phyloP scores from a whole-genome alignment of 129 eudicot species.

The Flaveria robusta region DNA sequence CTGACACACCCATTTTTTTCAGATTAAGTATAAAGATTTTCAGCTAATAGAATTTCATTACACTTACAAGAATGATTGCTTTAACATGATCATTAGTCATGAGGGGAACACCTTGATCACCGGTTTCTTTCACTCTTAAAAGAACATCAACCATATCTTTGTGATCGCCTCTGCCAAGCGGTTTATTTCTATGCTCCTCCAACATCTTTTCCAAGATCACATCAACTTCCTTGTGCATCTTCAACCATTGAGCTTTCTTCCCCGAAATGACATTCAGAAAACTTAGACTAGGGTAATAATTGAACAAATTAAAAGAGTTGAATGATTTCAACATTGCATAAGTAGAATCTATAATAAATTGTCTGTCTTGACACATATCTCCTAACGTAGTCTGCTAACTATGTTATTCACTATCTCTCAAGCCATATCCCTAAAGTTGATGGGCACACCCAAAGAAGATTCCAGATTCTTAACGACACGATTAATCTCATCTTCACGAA shows the following conservation, averaged over 20 bases:
- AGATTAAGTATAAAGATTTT: too few relatives aligned
- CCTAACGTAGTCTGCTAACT: neutral
- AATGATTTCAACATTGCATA: neutral
- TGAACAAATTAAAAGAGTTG: neutral
- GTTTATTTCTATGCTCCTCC: conserved; percentile 9
- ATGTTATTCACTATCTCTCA: neutral
- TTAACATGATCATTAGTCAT: conserved; percentile 20
- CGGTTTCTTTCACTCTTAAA: conserved; percentile 8
- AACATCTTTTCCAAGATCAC: neutral
- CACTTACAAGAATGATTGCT: conserved; percentile 14
- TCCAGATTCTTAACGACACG: neutral
- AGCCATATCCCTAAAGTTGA: neutral
- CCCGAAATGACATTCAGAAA: neutral
- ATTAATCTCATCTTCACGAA: neutral
- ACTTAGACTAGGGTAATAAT: neutral
- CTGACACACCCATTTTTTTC: too few relatives aligned
- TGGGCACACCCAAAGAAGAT: neutral
- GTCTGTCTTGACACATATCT: neutral
- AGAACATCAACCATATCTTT: conserved; percentile 22
- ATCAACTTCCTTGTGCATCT: conserved; percentile 2
- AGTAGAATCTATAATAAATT: neutral
- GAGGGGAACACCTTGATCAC: conserved; percentile 7
- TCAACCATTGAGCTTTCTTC: neutral
- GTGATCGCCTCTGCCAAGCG: neutral
- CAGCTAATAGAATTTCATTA: too few relatives aligned